phyloP scores from a whole-genome alignment of 768 basidiomycete species.

The Leucocoprinus sp. region DNA sequence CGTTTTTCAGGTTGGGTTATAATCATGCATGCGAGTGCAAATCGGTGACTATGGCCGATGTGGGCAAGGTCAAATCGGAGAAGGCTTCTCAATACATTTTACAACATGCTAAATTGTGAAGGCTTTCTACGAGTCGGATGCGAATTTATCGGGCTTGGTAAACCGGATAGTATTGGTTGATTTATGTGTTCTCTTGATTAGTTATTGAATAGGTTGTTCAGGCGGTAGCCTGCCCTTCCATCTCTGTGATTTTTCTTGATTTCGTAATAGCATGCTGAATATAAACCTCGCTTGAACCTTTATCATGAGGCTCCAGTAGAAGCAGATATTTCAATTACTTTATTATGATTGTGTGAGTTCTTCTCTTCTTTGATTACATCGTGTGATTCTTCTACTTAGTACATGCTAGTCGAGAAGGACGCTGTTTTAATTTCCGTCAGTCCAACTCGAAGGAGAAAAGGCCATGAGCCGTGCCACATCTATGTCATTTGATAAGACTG shows the following conservation, averaged over 20 bases:
- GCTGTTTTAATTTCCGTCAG: conserved; percentile 11
- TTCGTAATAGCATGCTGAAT: no score
- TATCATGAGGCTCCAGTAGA: no score
- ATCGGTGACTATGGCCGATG: conserved; percentile 51
- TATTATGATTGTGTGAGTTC: no score
- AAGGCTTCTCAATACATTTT: conserved; percentile 44
- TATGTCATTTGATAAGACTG: background rate
- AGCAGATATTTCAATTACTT: no score
- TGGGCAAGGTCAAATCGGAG: conserved; percentile 72
- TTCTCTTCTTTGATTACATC: no score
- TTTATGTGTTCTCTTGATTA: no score
- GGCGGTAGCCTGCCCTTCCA: no score
- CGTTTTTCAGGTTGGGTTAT: conserved; percentile 54
- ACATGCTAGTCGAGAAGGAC: background rate
- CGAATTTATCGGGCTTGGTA: background rate
- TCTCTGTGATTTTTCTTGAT: no score
- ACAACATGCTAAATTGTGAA: conserved; percentile 38
- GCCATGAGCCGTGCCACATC: background rate
- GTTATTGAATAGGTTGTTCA: no score
- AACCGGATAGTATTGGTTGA: background rate
- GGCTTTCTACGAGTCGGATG: background rate
- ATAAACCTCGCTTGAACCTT: no score
- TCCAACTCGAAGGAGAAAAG: conserved; percentile 11
- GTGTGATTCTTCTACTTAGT: no score
- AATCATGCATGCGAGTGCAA: conserved; percentile 69